These are phyloP conservation scores for Calonectria montana DNA, from an alignment of 2,329 filamentous ascomycete species.

Conservation along the genomic window DNA sequence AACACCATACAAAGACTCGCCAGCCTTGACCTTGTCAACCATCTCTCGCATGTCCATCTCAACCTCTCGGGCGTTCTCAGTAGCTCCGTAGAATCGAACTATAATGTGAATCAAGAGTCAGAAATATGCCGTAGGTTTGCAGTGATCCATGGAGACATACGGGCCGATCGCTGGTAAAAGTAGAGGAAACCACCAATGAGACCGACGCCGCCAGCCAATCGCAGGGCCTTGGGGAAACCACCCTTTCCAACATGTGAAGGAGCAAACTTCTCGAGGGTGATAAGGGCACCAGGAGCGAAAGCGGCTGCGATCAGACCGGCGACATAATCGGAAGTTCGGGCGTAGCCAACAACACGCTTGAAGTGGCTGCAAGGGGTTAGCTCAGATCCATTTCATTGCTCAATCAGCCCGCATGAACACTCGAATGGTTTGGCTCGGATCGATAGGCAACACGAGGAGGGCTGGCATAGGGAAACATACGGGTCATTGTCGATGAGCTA, in stretches of 20 bases:
- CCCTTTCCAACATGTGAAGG: constrained; percentile 87
- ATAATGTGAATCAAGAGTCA: background rate
- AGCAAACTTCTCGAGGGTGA: constrained; percentile 83
- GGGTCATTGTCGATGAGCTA: constrained; percentile 99
- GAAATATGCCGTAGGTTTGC: background rate
- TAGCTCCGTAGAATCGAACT: constrained; percentile 97
- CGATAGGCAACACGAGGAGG: background rate
- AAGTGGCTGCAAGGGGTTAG: constrained; percentile 75
- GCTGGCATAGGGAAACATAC: constrained; percentile 62
- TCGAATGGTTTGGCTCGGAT: background rate
- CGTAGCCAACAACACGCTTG: constrained; percentile 89
- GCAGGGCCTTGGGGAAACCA: constrained; percentile 85
- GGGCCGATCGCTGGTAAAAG: constrained; percentile 84
- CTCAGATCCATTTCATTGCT: constrained; percentile 40
- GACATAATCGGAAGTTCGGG: constrained; percentile 84
- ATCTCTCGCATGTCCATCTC: constrained; percentile 99
- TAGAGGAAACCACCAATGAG: constrained; percentile 83
- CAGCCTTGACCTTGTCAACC: constrained; percentile 94
- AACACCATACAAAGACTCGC: constrained; percentile 88
- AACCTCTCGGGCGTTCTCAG: constrained; percentile 90
- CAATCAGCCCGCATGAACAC: background rate
- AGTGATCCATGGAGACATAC: constrained; percentile 64
- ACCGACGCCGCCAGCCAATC: constrained; percentile 79
- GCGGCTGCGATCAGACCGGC: constrained; percentile 75
- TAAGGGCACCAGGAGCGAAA: constrained; percentile 79